phyloP scores from a whole-genome alignment of 257 asterid species.

The Nicotiana otophora region DNA sequence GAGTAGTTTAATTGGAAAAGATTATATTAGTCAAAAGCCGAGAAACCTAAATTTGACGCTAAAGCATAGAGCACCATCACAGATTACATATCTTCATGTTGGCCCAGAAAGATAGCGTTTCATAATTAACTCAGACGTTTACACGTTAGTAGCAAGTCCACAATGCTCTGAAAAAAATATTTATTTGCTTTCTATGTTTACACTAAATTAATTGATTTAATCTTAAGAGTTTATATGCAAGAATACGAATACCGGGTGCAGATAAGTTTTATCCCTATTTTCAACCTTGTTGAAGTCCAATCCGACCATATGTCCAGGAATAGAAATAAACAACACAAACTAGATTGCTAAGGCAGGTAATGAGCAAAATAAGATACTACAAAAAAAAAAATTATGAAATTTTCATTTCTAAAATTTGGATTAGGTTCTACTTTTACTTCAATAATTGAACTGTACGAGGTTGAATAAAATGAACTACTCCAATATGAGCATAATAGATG shows the following conservation, averaged over 20 bases:
- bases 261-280: too few species aligned
- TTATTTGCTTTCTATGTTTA: too few species aligned
- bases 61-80: neutral
- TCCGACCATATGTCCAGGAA: neutral
- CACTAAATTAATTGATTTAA: too few species aligned
- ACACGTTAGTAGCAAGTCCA: neutral
- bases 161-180: too few species aligned
- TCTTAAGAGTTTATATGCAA: too few species aligned
- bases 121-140: neutral
- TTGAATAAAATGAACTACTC: neutral
- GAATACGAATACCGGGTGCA: too few species aligned
- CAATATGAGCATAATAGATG: too few species aligned
- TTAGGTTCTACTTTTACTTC: neutral
- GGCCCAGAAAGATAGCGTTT: neutral
- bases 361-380: too few species aligned
- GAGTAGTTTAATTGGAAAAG: neutral
- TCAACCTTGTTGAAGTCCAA: neutral
- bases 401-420: neutral
- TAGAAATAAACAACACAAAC: too few species aligned
- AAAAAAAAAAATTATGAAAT: too few species aligned
- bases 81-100: neutral
- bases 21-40: neutral
- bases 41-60: conserved; percentile 3
- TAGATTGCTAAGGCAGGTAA: too few species aligned
- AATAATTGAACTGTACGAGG: neutral